Evolutionary conservation across 192 early-diverging fungal genomes (phyloP).

Genomic region (Spizellomyces punctatus): DNA sequence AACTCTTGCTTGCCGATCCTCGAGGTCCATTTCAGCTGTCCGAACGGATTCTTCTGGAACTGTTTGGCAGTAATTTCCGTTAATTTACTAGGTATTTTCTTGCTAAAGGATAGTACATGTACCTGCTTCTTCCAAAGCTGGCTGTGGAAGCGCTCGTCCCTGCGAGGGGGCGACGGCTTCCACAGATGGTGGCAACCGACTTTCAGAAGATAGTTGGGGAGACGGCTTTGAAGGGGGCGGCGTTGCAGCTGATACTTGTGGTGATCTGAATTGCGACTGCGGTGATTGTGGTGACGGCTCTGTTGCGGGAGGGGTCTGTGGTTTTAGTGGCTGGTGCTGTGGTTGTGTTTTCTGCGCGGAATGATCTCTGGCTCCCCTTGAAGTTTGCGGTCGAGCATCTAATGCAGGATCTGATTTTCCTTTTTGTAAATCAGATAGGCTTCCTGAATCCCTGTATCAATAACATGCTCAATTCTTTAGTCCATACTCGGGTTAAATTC

Average conservation of each 20-base stretch:
- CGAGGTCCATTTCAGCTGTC: constrained; percentile 12
- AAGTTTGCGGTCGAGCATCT: not conserved
- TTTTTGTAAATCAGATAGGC: constrained; percentile 19
- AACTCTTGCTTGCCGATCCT: constrained; percentile 15
- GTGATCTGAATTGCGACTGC: constrained; percentile 5
- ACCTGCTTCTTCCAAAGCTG: too few species aligned
- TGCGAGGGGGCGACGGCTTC: not conserved
- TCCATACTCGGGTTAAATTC: too few species aligned
- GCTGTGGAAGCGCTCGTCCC: too few species aligned
- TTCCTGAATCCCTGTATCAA: too few species aligned
- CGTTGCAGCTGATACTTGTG: constrained; percentile 18
- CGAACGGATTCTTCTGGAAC: constrained; percentile 25
- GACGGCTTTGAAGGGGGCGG: not conserved
- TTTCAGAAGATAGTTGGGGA: not conserved
- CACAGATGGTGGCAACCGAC: not conserved
- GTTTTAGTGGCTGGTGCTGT: constrained; percentile 10
- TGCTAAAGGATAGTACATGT: too few species aligned
- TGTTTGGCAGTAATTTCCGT: not conserved
- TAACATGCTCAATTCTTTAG: too few species aligned
- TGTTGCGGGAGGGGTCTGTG: constrained; percentile 22
- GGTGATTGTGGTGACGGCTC: constrained; percentile 1
- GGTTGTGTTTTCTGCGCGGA: not conserved
- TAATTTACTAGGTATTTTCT: too few species aligned
- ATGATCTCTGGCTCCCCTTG: constrained; percentile 3
- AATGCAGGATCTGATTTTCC: not conserved